Percentiles rank a stretch among this genome's conserved stretches.
Conservation (phyloP, 257 asterid species). For the Orobanche coerulescens region DNA sequence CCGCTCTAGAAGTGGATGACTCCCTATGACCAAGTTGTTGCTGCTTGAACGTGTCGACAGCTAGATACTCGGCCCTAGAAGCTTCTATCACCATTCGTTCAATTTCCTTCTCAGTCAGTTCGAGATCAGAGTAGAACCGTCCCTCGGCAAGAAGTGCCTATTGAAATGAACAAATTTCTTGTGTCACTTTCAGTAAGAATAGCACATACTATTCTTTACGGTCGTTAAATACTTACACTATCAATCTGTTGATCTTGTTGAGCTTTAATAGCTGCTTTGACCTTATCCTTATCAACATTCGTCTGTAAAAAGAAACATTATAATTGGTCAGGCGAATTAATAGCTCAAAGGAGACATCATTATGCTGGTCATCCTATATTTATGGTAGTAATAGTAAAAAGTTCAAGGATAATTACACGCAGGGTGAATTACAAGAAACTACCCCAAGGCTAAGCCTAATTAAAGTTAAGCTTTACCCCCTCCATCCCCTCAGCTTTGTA, state of each 20-base stretch:
- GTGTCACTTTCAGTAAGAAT: conserved; percentile 6
- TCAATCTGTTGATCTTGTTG: conserved; percentile 99
- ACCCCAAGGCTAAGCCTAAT: too few relatives aligned
- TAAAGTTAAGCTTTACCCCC: too few relatives aligned
- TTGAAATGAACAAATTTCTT: conserved; percentile 12
- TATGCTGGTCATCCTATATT: background rate
- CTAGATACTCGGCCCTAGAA: conserved; percentile 84
- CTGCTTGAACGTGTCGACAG: conserved; percentile 57
- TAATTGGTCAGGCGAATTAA: background rate
- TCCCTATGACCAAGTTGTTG: conserved; percentile 54
- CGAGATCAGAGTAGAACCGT: conserved; percentile 92
- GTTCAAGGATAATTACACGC: too few relatives aligned
- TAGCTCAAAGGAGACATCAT: background rate
- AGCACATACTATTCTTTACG: background rate
- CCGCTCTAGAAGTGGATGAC: conserved; percentile 83
- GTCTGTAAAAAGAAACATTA: conserved; percentile 36
- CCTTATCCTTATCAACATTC: conserved; percentile 72
- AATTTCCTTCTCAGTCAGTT: conserved; percentile 93
- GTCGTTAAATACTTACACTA: conserved; percentile 37
- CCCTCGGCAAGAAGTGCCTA: conserved; percentile 99
- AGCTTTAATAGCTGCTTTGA: conserved; percentile 95
- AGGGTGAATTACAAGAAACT: background rate
- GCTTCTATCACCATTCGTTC: conserved; percentile 98
- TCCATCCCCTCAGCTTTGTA: too few relatives aligned
- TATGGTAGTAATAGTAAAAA: background rate